These are phyloP conservation scores for Trametopsis cervina DNA, from an alignment of 768 basidiomycete species.

Conservation along the genomic window DNA sequence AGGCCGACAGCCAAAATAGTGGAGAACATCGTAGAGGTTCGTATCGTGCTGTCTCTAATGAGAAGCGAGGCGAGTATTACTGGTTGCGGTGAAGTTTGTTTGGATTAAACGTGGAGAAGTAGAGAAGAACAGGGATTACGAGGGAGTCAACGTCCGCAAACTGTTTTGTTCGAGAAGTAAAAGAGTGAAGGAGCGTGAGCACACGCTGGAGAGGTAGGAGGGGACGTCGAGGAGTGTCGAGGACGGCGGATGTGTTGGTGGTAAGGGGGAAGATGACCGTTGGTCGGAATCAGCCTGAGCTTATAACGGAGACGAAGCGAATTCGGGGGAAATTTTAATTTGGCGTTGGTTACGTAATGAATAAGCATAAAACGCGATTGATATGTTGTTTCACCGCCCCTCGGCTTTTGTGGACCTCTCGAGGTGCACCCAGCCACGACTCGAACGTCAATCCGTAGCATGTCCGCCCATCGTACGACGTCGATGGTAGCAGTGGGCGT, in stretches of 20 bases:
- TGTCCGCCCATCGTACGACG: no score
- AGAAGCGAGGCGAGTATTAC: neutral
- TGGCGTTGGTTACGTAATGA: no score
- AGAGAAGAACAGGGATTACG: slow-evolving; percentile 5
- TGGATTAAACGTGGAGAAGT: neutral
- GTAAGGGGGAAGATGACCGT: slow-evolving; percentile 4
- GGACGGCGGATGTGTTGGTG: neutral
- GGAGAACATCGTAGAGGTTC: slow-evolving; percentile 11
- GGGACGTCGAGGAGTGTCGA: slow-evolving; percentile 1
- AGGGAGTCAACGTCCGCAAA: slow-evolving; percentile 12
- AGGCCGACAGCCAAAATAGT: slow-evolving; percentile 41
- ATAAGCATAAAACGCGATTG: no score
- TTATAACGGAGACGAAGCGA: no score
- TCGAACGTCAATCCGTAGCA: no score
- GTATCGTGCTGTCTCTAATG: slow-evolving; percentile 8
- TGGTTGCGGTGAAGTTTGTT: neutral
- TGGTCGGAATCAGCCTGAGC: neutral
- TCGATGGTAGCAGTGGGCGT: no score
- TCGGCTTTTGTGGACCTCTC: no score
- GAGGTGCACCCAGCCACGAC: no score
- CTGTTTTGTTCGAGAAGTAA: neutral
- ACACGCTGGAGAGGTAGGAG: neutral
- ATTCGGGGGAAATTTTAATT: no score
- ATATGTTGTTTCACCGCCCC: no score
- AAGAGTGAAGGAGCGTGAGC: slow-evolving; percentile 9